Evolutionary conservation across 192 early-diverging fungal genomes (phyloP).

Genomic region (Backusella westeae): DNA sequence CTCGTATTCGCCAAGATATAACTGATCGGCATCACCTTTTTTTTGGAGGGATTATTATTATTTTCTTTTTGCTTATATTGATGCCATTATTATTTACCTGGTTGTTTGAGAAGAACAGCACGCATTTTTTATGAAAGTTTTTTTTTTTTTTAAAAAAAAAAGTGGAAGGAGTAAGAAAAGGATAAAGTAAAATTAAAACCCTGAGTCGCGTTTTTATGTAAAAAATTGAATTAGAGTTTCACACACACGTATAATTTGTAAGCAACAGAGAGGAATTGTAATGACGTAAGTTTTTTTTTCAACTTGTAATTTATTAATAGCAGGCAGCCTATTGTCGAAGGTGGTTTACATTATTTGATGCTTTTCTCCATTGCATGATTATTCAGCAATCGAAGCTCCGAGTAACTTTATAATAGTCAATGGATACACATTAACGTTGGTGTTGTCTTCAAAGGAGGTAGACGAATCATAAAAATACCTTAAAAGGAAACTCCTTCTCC

Average conservation of each 20-base stretch:
- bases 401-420: not conserved
- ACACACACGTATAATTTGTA: not conserved
- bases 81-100: conserved; percentile 25
- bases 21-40: conserved; percentile 42
- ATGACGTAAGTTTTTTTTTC: conserved; percentile 2
- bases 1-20: conserved; percentile 44
- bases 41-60: not conserved
- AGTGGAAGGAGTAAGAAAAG: not conserved
- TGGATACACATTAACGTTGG: not conserved
- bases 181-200: not conserved
- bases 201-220: not conserved
- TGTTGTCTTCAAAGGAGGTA: not conserved
- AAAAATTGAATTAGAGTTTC: not conserved
- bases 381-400: not conserved
- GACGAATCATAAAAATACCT: too few relatives aligned
- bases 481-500: too few relatives aligned
- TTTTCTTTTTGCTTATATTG: not conserved
- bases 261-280: not conserved
- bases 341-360: not conserved
- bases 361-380: not conserved
- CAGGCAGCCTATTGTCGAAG: not conserved
- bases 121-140: conserved; percentile 34
- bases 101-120: conserved; percentile 47
- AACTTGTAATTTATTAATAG: not conserved
- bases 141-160: not conserved